Conservation (phyloP, 768 basidiomycete species). For the Galerina sulciceps region DNA sequence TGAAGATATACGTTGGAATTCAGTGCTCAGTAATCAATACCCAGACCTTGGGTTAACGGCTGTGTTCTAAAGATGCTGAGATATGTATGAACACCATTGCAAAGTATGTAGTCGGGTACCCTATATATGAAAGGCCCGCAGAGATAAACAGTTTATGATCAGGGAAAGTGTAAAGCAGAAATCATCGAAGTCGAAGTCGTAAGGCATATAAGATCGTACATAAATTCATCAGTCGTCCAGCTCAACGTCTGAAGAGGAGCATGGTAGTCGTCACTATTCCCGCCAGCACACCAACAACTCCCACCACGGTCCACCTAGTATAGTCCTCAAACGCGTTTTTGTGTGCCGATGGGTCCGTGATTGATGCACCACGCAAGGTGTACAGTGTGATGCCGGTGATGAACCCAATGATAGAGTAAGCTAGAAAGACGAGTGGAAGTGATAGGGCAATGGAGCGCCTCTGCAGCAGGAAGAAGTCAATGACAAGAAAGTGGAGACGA, state of each 20-base stretch:
- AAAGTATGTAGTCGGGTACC: no score
- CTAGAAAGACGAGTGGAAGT: constrained; percentile 73
- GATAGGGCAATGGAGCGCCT: constrained; percentile 68
- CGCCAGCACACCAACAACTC: constrained; percentile 63
- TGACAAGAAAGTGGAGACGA: background rate
- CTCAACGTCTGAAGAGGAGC: constrained; percentile 33
- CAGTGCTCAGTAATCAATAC: no score
- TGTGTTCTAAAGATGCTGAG: no score
- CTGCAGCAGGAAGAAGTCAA: constrained; percentile 32
- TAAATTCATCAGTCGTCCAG: background rate
- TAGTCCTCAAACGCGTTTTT: constrained; percentile 58
- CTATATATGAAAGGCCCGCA: no score
- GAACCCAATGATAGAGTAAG: constrained; percentile 73
- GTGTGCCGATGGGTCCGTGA: constrained; percentile 38
- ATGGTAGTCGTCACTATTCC: constrained; percentile 63
- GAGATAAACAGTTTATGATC: background rate
- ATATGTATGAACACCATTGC: no score
- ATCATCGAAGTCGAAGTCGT: background rate
- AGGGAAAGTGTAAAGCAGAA: background rate
- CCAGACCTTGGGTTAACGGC: no score
- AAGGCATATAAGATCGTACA: background rate
- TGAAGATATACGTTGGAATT: no score
- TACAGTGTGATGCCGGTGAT: constrained; percentile 68
- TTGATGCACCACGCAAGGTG: constrained; percentile 56
- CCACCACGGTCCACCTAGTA: constrained; percentile 66